These are phyloP conservation scores for Lentithecium fluviatile DNA, from an alignment of 495 filamentous ascomycete species.

Conservation along the genomic window DNA sequence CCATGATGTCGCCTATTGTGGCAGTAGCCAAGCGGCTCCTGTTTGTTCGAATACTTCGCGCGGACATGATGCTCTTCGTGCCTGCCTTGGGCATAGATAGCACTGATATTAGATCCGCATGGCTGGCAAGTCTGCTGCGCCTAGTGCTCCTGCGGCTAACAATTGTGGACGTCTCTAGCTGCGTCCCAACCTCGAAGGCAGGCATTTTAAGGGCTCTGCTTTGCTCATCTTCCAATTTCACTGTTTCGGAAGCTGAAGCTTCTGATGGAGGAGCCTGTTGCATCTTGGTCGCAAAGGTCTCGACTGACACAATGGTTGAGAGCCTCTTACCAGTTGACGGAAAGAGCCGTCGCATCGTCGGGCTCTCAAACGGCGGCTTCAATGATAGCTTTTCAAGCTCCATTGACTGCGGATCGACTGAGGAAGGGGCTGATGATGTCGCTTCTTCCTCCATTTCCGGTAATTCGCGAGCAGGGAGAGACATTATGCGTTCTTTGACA, in stretches of 20 bases:
- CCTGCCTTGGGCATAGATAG: constrained; percentile 65
- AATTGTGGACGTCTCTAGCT: constrained; percentile 22
- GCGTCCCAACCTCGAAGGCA: constrained; percentile 33
- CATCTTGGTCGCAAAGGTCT: constrained; percentile 37
- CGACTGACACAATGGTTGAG: constrained; percentile 44
- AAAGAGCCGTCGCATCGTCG: constrained; percentile 34
- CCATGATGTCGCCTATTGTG: constrained; percentile 71
- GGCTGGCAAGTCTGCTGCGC: constrained; percentile 78
- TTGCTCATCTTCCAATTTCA: background rate
- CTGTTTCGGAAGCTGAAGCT: constrained; percentile 34
- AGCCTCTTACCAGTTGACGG: constrained; percentile 41
- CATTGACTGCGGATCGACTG: constrained; percentile 34
- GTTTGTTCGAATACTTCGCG: constrained; percentile 68
- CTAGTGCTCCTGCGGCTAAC: constrained; percentile 45
- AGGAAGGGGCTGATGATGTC: constrained; percentile 30
- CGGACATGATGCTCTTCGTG: constrained; percentile 44
- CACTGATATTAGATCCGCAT: constrained; percentile 91
- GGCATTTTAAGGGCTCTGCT: constrained; percentile 2
- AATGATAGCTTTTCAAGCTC: constrained; percentile 19
- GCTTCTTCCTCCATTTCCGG: constrained; percentile 18
- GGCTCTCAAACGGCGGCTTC: constrained; percentile 7
- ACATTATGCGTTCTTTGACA: constrained; percentile 34
- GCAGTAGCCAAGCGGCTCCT: constrained; percentile 64
- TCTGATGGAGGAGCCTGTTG: constrained; percentile 31
- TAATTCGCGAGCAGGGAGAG: constrained; percentile 15